Base-by-base conservation (phyloP, 352 stramenopile genomes). In the Globisporangium paroecandrum region DNA sequence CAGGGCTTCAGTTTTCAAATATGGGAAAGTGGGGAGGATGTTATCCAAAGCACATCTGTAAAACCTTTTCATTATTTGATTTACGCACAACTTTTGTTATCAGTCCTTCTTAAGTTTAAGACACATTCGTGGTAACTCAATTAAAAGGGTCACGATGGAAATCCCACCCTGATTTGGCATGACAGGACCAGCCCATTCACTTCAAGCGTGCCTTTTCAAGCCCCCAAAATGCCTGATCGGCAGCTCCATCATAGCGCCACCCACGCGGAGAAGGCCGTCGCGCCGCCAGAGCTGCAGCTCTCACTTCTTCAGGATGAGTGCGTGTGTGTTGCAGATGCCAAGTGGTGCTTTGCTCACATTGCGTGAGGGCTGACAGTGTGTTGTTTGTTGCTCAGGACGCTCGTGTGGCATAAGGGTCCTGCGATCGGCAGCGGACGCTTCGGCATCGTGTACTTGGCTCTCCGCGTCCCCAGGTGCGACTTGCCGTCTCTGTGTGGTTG, bases 371-470 rank as follows among this genome's bases (percentile, higher is more conserved):
- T 12, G 18, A 2, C 15, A 58, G 22, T 43, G 32, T 46, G 29
- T 27, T 38, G 15, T n/a, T 46, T 12, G 10, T 43, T 38, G 25
- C 29, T 20, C 56, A 90, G 82, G 58, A 85, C 77, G 49, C 71
- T 90, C 47, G 72, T 85, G 55, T 95, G 85, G 87, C 81, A 93
- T 64, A 77, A 81, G 58, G 87, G 85, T 0, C 78, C 81, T 1
- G 70, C 73, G 29, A 80, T 95, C 61, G 87, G 83, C 59, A 83
- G 77, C 22, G 87, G 87, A 1, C 83, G 80, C 43, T 95, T 90
- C 69, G 87, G 85, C 22, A 78, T 86, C 49, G 85, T 95, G 24
- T 83, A 83, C 59, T 38, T 90, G 24, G 91, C 79, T 8, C 74
- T 97, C 22, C 75, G 81, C 24, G 32, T 93, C 54, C 78, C 85